Conservation (phyloP, 2,329 filamentous ascomycete genomes). For the Microsporum canis region DNA sequence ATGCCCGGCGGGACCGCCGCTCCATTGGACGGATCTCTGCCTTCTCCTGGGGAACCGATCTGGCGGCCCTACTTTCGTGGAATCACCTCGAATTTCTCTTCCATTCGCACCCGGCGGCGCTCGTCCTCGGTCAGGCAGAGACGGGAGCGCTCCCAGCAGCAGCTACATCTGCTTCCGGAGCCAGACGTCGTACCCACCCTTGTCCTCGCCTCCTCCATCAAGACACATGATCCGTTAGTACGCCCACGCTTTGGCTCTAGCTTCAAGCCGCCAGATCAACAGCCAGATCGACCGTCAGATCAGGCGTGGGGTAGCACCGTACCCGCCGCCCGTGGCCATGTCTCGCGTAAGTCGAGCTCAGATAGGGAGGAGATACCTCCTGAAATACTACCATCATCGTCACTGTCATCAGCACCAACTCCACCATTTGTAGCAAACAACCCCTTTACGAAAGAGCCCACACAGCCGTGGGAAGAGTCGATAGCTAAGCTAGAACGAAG, state of each 20-base stretch:
- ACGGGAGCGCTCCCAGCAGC: conserved; percentile 18
- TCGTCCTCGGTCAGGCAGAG: conserved; percentile 28
- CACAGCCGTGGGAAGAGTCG: conserved; percentile 2
- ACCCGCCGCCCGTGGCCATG: background rate
- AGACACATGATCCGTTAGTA: conserved; percentile 17
- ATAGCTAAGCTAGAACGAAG: background rate
- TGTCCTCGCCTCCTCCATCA: conserved; percentile 35
- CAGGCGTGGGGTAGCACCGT: background rate
- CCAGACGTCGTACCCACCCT: conserved; percentile 38
- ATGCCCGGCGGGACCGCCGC: background rate
- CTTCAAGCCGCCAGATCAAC: background rate
- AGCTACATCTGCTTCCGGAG: conserved; percentile 37
- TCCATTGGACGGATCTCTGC: conserved; percentile 8
- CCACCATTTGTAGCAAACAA: background rate
- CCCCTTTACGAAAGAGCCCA: background rate
- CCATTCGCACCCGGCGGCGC: conserved; percentile 26
- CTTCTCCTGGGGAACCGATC: conserved; percentile 12
- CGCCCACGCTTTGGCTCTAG: background rate
- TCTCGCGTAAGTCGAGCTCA: background rate
- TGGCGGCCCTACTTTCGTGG: conserved; percentile 34
- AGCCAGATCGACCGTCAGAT: background rate
- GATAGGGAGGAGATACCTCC: background rate
- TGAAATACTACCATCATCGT: background rate
- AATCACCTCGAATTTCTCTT: conserved; percentile 18
- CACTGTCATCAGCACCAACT: background rate